Percentiles rank a stretch among this genome's conserved stretches.
Evolutionary conservation across 2,329 filamentous ascomycete genomes (phyloP).

Genomic region (Exophiala oligosperma): DNA sequence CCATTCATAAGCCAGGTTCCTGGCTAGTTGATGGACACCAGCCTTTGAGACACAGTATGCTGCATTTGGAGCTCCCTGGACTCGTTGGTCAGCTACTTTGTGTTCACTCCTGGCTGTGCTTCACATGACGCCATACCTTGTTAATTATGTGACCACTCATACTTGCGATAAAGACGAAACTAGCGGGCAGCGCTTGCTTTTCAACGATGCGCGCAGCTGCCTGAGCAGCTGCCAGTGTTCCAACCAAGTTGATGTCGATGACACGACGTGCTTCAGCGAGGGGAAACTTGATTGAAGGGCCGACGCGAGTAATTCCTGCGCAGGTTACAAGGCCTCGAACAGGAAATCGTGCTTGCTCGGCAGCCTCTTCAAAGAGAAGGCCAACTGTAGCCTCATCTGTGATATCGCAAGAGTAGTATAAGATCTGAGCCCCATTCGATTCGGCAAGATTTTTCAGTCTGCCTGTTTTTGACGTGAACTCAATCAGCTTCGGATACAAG

Average conservation of each 20-base stretch:
- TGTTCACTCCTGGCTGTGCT: too few relatives aligned
- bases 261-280: slow-evolving; percentile 58
- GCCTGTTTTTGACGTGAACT: background rate
- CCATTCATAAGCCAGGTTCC: slow-evolving; percentile 68
- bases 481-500: background rate
- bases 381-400: background rate
- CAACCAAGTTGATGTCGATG: slow-evolving; percentile 67
- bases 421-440: background rate
- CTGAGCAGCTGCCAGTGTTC: slow-evolving; percentile 58
- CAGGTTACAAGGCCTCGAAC: slow-evolving; percentile 18
- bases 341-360: slow-evolving; percentile 34
- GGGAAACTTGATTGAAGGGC: slow-evolving; percentile 49
- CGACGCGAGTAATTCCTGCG: slow-evolving; percentile 1
- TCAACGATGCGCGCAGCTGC: slow-evolving; percentile 25
- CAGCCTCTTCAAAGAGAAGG: background rate
- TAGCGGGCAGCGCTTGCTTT: slow-evolving; percentile 49
- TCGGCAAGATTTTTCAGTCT: background rate
- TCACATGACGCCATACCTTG: slow-evolving; percentile 10
- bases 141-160: slow-evolving; percentile 80
- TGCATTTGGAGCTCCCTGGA: slow-evolving; percentile 41
- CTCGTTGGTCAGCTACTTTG: background rate
- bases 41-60: slow-evolving; percentile 69
- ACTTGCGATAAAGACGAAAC: slow-evolving; percentile 74
- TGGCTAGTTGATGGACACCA: slow-evolving; percentile 63
- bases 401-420: slow-evolving; percentile 9